phyloP scores from a whole-genome alignment of 768 basidiomycete species.

The Russula lepida region DNA sequence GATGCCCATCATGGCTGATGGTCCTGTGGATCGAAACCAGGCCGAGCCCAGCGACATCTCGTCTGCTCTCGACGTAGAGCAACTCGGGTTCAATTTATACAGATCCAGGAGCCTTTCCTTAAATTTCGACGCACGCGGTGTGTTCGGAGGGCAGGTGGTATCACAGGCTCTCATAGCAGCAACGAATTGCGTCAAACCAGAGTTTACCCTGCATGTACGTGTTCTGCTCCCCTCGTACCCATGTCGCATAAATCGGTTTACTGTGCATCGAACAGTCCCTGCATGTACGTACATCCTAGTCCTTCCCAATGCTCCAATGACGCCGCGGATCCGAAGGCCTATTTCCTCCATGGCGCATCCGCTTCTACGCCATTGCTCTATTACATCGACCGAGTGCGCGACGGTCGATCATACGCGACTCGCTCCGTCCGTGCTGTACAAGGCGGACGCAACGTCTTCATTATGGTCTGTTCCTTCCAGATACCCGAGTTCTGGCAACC shows the following conservation, averaged over 20 bases:
- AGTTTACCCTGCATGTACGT: conserved; percentile 64
- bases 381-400: conserved; percentile 64
- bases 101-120: conserved; percentile 66
- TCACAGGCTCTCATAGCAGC: conserved; percentile 80
- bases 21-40: conserved; percentile 5
- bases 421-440: conserved; percentile 40
- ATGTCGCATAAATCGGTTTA: background rate
- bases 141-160: conserved; percentile 86
- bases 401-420: conserved; percentile 68
- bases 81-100: conserved; percentile 67
- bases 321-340: conserved; percentile 43
- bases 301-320: background rate
- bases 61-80: conserved; percentile 68
- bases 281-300: conserved; percentile 43
- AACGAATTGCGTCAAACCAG: conserved; percentile 60
- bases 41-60: conserved; percentile 41
- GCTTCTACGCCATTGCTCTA: conserved; percentile 68
- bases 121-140: conserved; percentile 57
- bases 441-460: conserved; percentile 43
- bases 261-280: conserved; percentile 39
- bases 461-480: conserved; percentile 78
- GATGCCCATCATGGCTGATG: conserved; percentile 4
- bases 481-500: conserved; percentile 71
- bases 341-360: conserved; percentile 72
- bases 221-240: too few species aligned